Evolutionary conservation across 2,329 filamentous ascomycete genomes (phyloP), one percentile per base, ranked within the genome.

Genomic region (Pseudovirgaria hyperparasitica): DNA sequence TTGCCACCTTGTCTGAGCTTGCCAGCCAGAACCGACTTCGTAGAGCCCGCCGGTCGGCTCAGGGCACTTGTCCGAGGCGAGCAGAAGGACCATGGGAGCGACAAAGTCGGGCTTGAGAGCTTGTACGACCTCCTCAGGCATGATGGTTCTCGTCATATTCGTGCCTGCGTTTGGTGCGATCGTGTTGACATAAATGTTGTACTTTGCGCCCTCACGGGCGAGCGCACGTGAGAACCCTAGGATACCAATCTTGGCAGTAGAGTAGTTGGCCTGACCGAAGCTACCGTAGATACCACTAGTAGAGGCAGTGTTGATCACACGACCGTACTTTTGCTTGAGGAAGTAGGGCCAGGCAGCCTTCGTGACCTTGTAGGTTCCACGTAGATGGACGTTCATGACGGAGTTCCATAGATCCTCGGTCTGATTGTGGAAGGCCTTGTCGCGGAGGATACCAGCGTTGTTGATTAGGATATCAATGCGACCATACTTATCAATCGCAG

Each of bases 71-170:
- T 98, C 90, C 9, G 72, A 77, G 53, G 75, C 82, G 31, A 98
- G 79, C 22, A 86, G 74, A 29, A 87, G 74, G 27, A 98, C 86
- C 19, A 96, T 63, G 34, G 90, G 90, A 28, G 90, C 90, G 55
- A 98, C 86, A 59, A 93, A 96, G 52, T 96, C 87, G 33, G 90
- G 90, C 75, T 96, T 98, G 70, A 98, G 93, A 23, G 90, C 87
- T 64, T 96, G 86, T 11, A 98, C 86, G 63, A 96, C 75, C 64
- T 98, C 90, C 60, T 93, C 85, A 16, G 90, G 90, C 67, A 98
- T 72, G 53, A 98, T 82, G 26, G 82, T 87, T 41, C 76, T 72
- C 30, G 90, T 98, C 82, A 98, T 90, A 51, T 78, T 76, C 23
- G 90, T 98, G 43, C 90, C 90, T 20, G 90, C 90, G 48, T 96